Conservation (phyloP, 2,329 filamentous ascomycete genomes). For the Aureobasidium vineae region DNA sequence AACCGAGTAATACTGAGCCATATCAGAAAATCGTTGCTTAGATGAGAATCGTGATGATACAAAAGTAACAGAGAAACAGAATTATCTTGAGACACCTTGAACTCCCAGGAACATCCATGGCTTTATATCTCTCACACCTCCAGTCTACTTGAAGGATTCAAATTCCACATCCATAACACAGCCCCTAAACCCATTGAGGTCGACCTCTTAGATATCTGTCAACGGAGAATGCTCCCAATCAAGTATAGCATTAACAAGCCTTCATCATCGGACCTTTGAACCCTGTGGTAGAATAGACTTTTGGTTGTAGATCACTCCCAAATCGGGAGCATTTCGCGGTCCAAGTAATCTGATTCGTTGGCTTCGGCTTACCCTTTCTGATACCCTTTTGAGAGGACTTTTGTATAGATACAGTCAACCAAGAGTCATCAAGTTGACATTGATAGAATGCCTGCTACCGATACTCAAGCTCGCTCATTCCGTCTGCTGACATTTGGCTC, state of each 20-base stretch:
- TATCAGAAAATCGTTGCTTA: neutral
- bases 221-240: neutral
- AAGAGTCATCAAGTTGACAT: neutral
- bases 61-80: neutral
- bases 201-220: neutral
- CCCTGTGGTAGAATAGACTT: neutral
- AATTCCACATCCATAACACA: neutral
- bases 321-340: neutral
- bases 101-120: neutral
- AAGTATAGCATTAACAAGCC: neutral
- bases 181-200: neutral
- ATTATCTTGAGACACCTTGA: neutral
- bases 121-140: neutral
- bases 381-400: no score
- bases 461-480: no score
- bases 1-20: neutral
- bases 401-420: no score
- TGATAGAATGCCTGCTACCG: neutral
- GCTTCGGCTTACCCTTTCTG: neutral
- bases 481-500: no score
- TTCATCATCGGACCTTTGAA: neutral
- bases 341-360: neutral
- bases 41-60: neutral
- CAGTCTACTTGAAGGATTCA: neutral
- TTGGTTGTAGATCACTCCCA: neutral